A percentile compares a stretch with the other conserved stretches of the same genome.
These are phyloP conservation scores for Vanrija pseudolonga DNA, from an alignment of 1,284 basidiomycete genomes.

Conservation along the genomic window DNA sequence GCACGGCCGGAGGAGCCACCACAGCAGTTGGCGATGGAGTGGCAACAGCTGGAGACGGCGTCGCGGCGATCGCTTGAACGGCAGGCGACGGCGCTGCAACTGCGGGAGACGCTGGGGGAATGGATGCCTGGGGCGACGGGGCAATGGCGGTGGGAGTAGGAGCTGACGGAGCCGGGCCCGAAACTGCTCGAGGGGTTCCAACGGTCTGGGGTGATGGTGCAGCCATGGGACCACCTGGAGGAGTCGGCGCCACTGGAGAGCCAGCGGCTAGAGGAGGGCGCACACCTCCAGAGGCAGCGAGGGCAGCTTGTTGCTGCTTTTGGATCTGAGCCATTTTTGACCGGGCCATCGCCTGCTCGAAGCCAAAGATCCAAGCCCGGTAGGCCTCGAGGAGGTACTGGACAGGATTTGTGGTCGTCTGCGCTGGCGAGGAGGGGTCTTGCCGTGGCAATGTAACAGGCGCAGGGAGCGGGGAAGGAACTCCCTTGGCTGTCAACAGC, in stretches of 20 bases:
- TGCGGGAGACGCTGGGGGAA: not conserved
- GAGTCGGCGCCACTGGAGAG: constrained; percentile 1
- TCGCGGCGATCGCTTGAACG: not conserved
- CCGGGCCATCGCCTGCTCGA: constrained; percentile 36
- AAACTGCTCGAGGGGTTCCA: not conserved
- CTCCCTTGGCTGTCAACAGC: constrained; percentile 20
- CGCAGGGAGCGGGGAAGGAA: constrained; percentile 31
- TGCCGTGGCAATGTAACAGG: constrained; percentile 26
- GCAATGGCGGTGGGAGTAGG: not conserved
- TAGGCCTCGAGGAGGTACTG: constrained; percentile 36
- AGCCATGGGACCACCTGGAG: not conserved
- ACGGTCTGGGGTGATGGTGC: not conserved
- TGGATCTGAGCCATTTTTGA: constrained; percentile 15
- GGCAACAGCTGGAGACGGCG: not conserved
- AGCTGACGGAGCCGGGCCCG: not conserved
- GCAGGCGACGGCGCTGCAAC: not conserved
- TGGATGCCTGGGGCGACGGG: not conserved
- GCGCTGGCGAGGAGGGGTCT: constrained; percentile 19
- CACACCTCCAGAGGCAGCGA: not conserved
- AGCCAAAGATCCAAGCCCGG: constrained; percentile 35
- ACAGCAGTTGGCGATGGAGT: too few species aligned
- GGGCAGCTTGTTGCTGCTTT: constrained; percentile 7
- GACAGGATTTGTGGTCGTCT: constrained; percentile 29
- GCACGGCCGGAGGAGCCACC: too few species aligned
- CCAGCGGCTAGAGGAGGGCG: not conserved